Evolutionary conservation across 805 yeast genomes (phyloP), one percentile per base, ranked within the genome.

Genomic region (Zygoascus biomembranicola): DNA sequence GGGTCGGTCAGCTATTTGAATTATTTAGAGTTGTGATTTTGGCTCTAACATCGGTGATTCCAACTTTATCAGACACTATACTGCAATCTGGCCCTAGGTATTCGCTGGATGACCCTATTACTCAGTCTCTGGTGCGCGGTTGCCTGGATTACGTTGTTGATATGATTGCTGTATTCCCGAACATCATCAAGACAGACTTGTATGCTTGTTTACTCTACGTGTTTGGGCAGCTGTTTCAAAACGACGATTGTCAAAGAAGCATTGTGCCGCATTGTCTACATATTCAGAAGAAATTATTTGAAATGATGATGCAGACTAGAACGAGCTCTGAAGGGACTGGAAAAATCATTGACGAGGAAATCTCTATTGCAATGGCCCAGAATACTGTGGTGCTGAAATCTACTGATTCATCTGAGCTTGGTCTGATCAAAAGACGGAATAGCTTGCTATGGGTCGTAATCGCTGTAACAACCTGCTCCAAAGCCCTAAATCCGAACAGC

Each of bases 1-100:
- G 82, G 50, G 83, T 87, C 52, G 95, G 88, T 60, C 88, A 87
- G 62, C 69, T 89, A 45, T 88, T 92, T 66, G 97, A 92, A 64
- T 72, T 90, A 26, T 69, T 90, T 49, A 75, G 96, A 57, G 76
- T 90, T 5, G 77, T 80, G 16, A 74, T 86, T 71, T 73, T 83
- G 19, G 84, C 87, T 0, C 69, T 90, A 16, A 76, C 83, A 5
- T 52, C 44, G 23, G 46, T 56, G 28, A 55, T 59, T n/a, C 65
- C 63, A 16, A 55, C 47, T 26, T 57, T 52, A 62, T 59, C 47
- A 56, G 67, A 54, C 37, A 32, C 56, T 9, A 5, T 32, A 3
- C 5, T 26, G 32, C 26, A 20, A 9, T n/a, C 26, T 9, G 49
- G 48, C 6, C 16, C 11, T 3, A 47, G 42, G 20, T 48, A 50